These are phyloP conservation scores for Miscanthus lutarioriparius DNA, from an alignment of 176 grass and related monocot genomes.

Conservation along the genomic window DNA sequence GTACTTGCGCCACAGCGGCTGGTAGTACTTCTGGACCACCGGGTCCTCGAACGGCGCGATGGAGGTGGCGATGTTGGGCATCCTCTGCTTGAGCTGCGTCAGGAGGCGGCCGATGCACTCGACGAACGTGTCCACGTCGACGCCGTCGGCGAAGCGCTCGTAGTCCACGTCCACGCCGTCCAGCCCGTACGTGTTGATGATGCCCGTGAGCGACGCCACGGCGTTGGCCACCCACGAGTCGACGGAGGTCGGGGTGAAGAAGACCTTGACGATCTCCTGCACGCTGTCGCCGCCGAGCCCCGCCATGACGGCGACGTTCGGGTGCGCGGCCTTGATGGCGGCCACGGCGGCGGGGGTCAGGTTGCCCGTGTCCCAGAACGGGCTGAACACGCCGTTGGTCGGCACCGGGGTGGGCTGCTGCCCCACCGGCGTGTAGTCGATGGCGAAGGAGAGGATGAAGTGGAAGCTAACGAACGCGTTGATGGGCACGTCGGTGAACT, in stretches of 20 bases:
- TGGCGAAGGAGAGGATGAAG: slow-evolving; percentile 55
- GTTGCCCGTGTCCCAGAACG: slow-evolving; percentile 37
- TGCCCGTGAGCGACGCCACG: slow-evolving; percentile 25
- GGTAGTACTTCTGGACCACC: slow-evolving; percentile 46
- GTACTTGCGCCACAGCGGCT: slow-evolving; percentile 49
- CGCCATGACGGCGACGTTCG: slow-evolving; percentile 39
- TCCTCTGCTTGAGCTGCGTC: slow-evolving; percentile 34
- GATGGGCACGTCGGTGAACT: slow-evolving; percentile 58
- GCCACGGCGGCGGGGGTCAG: slow-evolving; percentile 23
- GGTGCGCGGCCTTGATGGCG: slow-evolving; percentile 17
- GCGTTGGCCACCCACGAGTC: slow-evolving; percentile 65
- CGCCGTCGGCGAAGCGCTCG: slow-evolving; percentile 41
- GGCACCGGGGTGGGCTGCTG: not conserved
- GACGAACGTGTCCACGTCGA: slow-evolving; percentile 32
- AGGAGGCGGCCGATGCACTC: slow-evolving; percentile 49
- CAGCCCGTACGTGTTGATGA: slow-evolving; percentile 49
- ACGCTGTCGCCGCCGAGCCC: slow-evolving; percentile 42
- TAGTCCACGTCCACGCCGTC: slow-evolving; percentile 68
- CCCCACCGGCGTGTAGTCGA: slow-evolving; percentile 26
- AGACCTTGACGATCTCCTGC: not conserved
- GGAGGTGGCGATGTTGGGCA: slow-evolving; percentile 44
- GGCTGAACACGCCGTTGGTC: slow-evolving; percentile 50
- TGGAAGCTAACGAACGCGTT: slow-evolving; percentile 42
- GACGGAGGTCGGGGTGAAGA: slow-evolving; percentile 22
- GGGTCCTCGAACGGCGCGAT: slow-evolving; percentile 53